Evolutionary conservation across 208 protist genomes (phyloP).

Genomic region (Wallacemonas sp.): DNA sequence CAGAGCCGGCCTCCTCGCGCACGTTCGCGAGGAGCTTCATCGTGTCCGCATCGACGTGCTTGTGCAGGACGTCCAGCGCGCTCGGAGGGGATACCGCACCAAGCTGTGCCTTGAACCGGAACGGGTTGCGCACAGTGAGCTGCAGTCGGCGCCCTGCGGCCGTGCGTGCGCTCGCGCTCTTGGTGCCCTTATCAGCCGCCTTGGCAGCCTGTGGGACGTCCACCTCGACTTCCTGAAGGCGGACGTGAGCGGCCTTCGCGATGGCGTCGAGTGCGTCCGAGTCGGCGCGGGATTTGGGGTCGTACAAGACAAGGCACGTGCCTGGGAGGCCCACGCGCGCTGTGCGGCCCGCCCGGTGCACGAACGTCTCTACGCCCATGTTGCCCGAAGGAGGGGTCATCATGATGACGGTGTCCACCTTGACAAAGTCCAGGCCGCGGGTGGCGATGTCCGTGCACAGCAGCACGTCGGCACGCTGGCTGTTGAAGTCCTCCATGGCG

Average conservation of each 20-base stretch:
- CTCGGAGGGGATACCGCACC: conserved; percentile 45
- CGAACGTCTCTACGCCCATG: conserved; percentile 92
- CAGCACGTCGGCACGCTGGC: conserved; percentile 67
- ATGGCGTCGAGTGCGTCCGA: conserved; percentile 46
- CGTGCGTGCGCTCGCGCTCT: neutral
- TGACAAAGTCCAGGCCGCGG: conserved; percentile 94
- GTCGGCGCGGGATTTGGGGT: conserved; percentile 27
- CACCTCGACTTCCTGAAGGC: neutral
- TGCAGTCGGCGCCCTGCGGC: conserved; percentile 17
- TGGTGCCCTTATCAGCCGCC: neutral
- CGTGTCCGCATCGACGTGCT: conserved; percentile 41
- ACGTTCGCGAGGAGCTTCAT: conserved; percentile 19
- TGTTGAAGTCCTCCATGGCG: conserved; percentile 86
- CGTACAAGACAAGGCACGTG: conserved; percentile 88
- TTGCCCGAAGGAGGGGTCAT: conserved; percentile 89
- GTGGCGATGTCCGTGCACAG: conserved; percentile 95
- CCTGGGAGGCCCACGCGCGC: conserved; percentile 89
- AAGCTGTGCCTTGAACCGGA: conserved; percentile 40
- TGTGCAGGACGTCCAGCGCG: conserved; percentile 61
- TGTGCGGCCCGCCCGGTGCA: conserved; percentile 96
- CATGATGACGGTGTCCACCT: conserved; percentile 96
- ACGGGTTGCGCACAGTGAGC: conserved; percentile 71
- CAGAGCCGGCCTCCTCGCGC: conserved; percentile 6
- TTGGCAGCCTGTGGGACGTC: neutral
- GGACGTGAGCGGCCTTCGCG: conserved; percentile 58